phyloP scores from a whole-genome alignment of 805 yeast genomes.

The Tetrapisispora fleetii region DNA sequence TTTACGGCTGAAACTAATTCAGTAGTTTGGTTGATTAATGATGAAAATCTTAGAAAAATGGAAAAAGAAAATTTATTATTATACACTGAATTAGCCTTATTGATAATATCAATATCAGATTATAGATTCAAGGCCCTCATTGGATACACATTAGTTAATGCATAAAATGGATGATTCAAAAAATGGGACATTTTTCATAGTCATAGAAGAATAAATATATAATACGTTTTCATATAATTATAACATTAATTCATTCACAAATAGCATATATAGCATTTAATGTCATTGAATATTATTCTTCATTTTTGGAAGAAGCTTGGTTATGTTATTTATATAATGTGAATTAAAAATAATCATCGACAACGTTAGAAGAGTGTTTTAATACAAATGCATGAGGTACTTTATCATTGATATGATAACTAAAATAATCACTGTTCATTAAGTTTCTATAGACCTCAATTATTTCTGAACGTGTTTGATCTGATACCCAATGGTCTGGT shows the following conservation, averaged over 20 bases:
- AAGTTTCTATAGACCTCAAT: conserved; percentile 30
- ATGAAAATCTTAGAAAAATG: conserved; percentile 37
- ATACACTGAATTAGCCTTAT: conserved; percentile 52
- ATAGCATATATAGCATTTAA: background rate
- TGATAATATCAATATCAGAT: conserved; percentile 53
- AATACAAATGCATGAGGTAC: conserved; percentile 56
- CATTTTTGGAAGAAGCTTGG: background rate
- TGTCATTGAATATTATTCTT: background rate
- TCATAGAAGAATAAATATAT: no score
- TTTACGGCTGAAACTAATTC: conserved; percentile 53
- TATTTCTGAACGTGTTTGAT: conserved; percentile 38
- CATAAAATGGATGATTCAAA: conserved; percentile 18
- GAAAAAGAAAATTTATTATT: conserved; percentile 40
- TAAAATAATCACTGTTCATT: conserved; percentile 14
- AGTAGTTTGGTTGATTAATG: conserved; percentile 58
- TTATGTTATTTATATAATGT: no score
- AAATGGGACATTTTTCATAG: background rate
- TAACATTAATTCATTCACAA: background rate
- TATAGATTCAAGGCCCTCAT: conserved; percentile 68
- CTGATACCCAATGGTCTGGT: conserved; percentile 59
- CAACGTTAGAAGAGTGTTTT: conserved; percentile 37
- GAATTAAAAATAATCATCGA: conserved; percentile 10
- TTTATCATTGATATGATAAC: conserved; percentile 26
- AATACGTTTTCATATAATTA: background rate
- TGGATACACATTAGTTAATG: conserved; percentile 62